These are phyloP conservation scores for Astrocystis sublimbata DNA, from an alignment of 495 filamentous ascomycete species.

Conservation along the genomic window DNA sequence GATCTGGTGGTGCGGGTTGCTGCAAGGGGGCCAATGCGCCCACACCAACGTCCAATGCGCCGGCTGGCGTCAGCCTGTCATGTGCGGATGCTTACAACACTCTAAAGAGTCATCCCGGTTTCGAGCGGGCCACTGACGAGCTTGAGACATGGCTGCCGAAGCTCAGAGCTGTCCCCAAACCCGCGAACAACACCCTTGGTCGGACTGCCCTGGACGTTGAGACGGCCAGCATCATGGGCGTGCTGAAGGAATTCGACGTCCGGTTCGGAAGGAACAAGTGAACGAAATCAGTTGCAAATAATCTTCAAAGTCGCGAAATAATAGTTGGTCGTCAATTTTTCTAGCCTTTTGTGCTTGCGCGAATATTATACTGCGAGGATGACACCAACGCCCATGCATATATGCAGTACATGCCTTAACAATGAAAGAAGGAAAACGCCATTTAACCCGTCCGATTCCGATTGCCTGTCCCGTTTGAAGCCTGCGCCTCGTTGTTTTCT, in stretches of 20 bases:
- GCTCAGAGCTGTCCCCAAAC: slow-evolving; percentile 59
- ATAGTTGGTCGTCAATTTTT: neutral
- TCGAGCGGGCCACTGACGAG: slow-evolving; percentile 72
- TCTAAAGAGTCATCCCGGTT: slow-evolving; percentile 76
- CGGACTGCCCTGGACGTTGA: slow-evolving; percentile 76
- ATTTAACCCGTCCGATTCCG: neutral
- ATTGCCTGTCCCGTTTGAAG: neutral
- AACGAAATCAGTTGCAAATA: neutral
- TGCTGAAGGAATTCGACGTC: slow-evolving; percentile 79
- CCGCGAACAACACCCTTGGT: slow-evolving; percentile 24
- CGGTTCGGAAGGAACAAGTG: slow-evolving; percentile 59
- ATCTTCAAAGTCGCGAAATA: neutral
- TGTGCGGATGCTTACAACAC: slow-evolving; percentile 85
- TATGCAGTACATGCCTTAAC: neutral
- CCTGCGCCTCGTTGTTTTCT: neutral
- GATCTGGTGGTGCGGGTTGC: slow-evolving; percentile 35
- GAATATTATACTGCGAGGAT: neutral
- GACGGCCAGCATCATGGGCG: slow-evolving; percentile 82
- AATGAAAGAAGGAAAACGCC: neutral
- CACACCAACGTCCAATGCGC: slow-evolving; percentile 6
- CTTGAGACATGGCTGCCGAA: slow-evolving; percentile 74
- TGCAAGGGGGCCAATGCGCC: slow-evolving; percentile 29
- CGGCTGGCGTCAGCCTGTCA: slow-evolving; percentile 46
- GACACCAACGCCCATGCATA: neutral
- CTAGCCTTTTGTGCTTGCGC: neutral